These are phyloP conservation scores for Didymella arachidicola DNA, from an alignment of 2,329 filamentous ascomycete species.

Conservation along the genomic window DNA sequence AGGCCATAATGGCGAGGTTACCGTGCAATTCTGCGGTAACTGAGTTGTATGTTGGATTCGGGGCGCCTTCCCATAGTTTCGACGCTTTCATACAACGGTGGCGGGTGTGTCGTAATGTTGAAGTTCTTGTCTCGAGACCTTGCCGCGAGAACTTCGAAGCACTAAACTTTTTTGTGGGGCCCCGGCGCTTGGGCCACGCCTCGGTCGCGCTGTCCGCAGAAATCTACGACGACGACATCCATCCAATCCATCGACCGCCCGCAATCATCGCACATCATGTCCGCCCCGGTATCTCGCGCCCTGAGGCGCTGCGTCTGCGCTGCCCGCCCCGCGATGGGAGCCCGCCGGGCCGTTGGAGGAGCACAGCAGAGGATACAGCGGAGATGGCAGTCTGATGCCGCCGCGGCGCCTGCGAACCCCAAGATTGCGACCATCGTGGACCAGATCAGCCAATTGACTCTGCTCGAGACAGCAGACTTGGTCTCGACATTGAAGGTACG, in stretches of 20 bases:
- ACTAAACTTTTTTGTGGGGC: constrained; percentile 29
- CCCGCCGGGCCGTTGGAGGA: constrained; percentile 44
- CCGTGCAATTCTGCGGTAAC: constrained; percentile 30
- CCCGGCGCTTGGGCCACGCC: neutral
- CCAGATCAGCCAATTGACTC: constrained; percentile 97
- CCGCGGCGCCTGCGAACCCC: constrained; percentile 71
- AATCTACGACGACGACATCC: constrained; percentile 24
- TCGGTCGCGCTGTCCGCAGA: constrained; percentile 37
- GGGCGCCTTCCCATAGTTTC: constrained; percentile 49
- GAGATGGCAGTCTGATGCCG: constrained; percentile 86
- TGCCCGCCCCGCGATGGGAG: constrained; percentile 34
- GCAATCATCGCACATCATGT: constrained; percentile 49
- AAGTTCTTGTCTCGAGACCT: constrained; percentile 8
- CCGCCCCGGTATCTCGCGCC: constrained; percentile 54
- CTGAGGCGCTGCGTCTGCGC: constrained; percentile 55
- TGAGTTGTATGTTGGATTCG: constrained; percentile 23
- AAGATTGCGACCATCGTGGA: constrained; percentile 97
- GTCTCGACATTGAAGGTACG: constrained; percentile 92
- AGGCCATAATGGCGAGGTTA: constrained; percentile 24
- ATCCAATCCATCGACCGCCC: constrained; percentile 28
- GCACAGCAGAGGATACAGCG: constrained; percentile 59
- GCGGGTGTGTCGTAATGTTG: constrained; percentile 28
- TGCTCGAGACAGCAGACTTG: constrained; percentile 96
- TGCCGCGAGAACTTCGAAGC: neutral
- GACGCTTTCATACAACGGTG: constrained; percentile 37